Conservation (phyloP, 1,284 basidiomycete genomes). For the Porodaedalea pini region DNA sequence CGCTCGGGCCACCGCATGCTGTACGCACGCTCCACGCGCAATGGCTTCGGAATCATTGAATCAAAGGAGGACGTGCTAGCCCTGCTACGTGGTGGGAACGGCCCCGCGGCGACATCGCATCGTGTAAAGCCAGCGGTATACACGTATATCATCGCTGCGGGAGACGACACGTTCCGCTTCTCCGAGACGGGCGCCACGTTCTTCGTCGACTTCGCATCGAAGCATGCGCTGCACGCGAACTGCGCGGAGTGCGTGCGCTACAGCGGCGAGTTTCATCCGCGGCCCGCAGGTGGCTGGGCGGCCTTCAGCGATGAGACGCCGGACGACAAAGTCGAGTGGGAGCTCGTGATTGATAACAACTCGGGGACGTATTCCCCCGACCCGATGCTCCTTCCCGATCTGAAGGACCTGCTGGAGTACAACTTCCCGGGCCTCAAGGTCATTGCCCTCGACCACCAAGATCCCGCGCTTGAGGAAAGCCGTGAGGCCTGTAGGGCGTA, state of each 20-base stretch:
- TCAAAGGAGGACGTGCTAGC: conserved; percentile 42
- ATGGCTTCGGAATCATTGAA: conserved; percentile 58
- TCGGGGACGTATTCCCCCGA: conserved; percentile 74
- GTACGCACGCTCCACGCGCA: conserved; percentile 63
- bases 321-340: conserved; percentile 60
- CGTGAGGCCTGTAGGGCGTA: conserved; percentile 63
- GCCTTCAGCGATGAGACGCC: conserved; percentile 49
- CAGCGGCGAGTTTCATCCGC: conserved; percentile 74
- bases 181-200: conserved; percentile 78
- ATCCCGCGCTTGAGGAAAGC: conserved; percentile 55
- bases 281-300: conserved; percentile 65
- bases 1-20: conserved; percentile 68
- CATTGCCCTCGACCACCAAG: conserved; percentile 51
- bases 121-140: conserved; percentile 75
- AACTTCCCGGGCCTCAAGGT: conserved; percentile 69
- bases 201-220: conserved; percentile 79
- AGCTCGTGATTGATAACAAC: conserved; percentile 75
- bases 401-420: conserved; percentile 56
- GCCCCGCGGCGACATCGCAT: conserved; percentile 28
- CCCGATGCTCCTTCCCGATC: conserved; percentile 47
- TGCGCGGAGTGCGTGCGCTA: conserved; percentile 54
- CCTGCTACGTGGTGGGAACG: conserved; percentile 41
- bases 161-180: conserved; percentile 71
- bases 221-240: conserved; percentile 46
- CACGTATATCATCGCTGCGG: conserved; percentile 68